These are phyloP conservation scores for Neurospora pannonica DNA, from an alignment of 495 filamentous ascomycete species.

Conservation along the genomic window DNA sequence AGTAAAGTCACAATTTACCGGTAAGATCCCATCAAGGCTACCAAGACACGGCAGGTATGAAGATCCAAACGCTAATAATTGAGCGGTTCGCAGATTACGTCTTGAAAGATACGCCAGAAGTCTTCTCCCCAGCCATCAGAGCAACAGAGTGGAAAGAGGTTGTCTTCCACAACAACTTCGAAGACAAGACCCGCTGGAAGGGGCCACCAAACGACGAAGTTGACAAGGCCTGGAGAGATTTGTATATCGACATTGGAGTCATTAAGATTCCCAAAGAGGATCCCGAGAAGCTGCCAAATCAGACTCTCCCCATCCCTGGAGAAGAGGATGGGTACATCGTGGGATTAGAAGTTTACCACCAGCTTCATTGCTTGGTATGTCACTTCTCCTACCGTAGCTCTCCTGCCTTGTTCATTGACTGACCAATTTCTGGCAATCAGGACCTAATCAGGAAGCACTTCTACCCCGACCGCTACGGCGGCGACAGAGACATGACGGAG, in stretches of 20 bases:
- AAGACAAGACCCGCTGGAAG: background rate
- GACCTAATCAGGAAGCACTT: conserved; percentile 3
- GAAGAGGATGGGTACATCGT: conserved; percentile 3
- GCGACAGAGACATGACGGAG: background rate
- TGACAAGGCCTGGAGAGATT: background rate
- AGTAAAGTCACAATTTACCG: background rate
- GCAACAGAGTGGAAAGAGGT: conserved; percentile 1
- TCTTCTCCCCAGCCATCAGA: background rate
- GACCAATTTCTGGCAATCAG: background rate
- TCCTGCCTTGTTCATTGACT: background rate
- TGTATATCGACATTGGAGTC: conserved; percentile 1
- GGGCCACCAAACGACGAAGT: conserved; percentile 1
- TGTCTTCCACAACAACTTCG: conserved; percentile 4
- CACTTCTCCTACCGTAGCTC: background rate
- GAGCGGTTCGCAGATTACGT: background rate
- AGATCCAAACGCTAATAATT: background rate
- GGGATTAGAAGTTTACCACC: conserved; percentile 8
- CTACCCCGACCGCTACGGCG: conserved; percentile 3
- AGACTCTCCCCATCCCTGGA: conserved; percentile 1
- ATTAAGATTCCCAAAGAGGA: background rate
- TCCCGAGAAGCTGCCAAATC: background rate
- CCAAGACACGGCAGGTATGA: background rate
- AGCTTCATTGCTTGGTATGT: conserved; percentile 12
- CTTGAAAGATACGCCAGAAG: background rate
- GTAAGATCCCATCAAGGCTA: background rate